Evolutionary conservation across 179 eudicot species (phyloP), one percentile per base, ranked within the genome.

Genomic region (Beta macrorhiza): DNA sequence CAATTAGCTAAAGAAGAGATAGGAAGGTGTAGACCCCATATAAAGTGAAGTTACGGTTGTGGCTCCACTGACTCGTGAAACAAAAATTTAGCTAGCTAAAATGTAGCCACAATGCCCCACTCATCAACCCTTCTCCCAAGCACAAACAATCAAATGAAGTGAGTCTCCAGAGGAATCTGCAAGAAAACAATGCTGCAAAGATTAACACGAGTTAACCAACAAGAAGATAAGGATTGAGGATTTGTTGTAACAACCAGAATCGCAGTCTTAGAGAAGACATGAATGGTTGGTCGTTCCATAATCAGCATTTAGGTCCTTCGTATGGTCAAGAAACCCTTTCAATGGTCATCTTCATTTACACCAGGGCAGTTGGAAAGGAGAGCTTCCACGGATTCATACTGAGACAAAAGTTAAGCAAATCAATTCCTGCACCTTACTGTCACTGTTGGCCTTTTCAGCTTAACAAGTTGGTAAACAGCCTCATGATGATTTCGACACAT

Each of bases 321-420:
- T 14, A 5, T 15, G 19, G 61, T 47, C 29, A 61, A 25, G 25
- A 58, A 3, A 29, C 32, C 12, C 71, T 29, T 67, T 87, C 85
- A 95, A 76, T 95, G 98, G 81, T 95, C 97, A 80, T 93, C 98
- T 88, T 95, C 98, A 74, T 89, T 83, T 47, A 87, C 69, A 63
- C 97, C 98, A 37, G 98, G 98, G 84, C 98, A 95, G 81, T 82
- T 87, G 51, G 85, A 84, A 25, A 74, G 72, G 16, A 93, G 97
- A 51, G 90, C 93, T 79, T 95, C 98, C 79, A 68, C 80, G 42
- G 97, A 90, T 84, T 93, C 98, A 78, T 93, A 95, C 98, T 95
- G 91, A 52, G 82, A 89, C 51, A 72, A 52, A 76, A 25, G 70
- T 10, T 29, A 32, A 16, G 2, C 73, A 76, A 52, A 81, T 67